Percentiles rank a stretch among this genome's conserved stretches.
Conservation (phyloP, 1,139 yeast species). For the Scheffersomyces parashehatae region DNA sequence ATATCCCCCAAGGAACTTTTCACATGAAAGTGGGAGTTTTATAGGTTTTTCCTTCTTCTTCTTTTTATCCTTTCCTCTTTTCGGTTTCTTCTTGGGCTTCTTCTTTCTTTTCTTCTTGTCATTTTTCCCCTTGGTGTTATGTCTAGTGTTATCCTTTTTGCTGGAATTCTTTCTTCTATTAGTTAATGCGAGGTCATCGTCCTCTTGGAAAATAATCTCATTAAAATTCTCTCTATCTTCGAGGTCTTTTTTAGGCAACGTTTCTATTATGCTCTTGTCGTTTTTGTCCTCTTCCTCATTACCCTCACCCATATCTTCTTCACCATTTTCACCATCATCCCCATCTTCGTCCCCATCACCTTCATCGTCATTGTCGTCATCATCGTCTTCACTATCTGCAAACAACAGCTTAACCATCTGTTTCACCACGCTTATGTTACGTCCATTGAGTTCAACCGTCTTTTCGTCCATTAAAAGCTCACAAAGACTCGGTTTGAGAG, state of each 20-base stretch:
- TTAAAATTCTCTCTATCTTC: constrained; percentile 5
- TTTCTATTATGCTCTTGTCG: constrained; percentile 21
- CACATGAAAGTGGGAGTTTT: constrained; percentile 28
- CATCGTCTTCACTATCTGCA: constrained; percentile 2
- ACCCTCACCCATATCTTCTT: no score
- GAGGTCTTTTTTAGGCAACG: constrained; percentile 21
- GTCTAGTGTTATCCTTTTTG: neutral
- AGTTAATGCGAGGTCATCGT: neutral
- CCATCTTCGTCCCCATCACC: no score
- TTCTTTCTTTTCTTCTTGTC: constrained; percentile 3
- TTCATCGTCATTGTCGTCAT: no score
- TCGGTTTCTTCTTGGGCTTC: constrained; percentile 9
- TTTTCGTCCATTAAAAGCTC: constrained; percentile 29
- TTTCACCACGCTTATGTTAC: constrained; percentile 26
- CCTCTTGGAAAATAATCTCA: neutral
- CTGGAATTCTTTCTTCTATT: neutral
- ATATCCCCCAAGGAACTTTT: constrained; percentile 24
- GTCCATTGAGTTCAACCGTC: constrained; percentile 16
- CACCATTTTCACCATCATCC: no score
- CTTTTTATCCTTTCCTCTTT: constrained; percentile 11
- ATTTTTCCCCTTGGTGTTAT: neutral
- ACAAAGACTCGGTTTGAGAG: constrained; percentile 44
- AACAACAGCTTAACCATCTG: constrained; percentile 36
- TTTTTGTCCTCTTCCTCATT: no score
- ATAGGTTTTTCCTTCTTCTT: constrained; percentile 2